These are phyloP conservation scores for Thraustochytrium striatum DNA, from an alignment of 352 stramenopile genomes.

Conservation along the genomic window DNA sequence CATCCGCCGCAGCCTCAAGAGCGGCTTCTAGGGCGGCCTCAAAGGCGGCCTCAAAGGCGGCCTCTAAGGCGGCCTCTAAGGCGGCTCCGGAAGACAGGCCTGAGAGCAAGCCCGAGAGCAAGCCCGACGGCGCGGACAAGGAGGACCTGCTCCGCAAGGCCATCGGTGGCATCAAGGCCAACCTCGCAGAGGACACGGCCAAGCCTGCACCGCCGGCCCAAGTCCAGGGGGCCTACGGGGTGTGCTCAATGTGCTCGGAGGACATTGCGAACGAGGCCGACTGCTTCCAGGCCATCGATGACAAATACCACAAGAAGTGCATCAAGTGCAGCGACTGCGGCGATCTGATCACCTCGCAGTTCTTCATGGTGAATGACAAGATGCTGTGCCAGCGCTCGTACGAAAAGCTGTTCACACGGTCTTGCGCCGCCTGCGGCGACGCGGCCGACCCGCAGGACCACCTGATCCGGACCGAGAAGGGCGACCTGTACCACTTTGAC, in stretches of 20 bases:
- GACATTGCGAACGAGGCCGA: neutral
- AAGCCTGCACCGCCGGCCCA: neutral
- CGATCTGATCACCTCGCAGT: conserved; percentile 23
- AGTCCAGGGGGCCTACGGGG: neutral
- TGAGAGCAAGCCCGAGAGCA: neutral
- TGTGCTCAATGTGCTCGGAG: neutral
- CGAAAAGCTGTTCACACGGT: neutral
- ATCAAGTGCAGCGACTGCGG: conserved; percentile 20
- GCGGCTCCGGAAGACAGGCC: neutral
- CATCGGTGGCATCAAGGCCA: neutral
- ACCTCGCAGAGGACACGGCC: too few relatives aligned
- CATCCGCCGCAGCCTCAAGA: neutral
- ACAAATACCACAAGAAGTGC: conserved; percentile 18
- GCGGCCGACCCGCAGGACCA: conserved; percentile 10
- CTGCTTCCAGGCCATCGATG: neutral
- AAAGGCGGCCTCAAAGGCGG: neutral
- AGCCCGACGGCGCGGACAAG: neutral
- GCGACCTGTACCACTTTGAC: conserved; percentile 18
- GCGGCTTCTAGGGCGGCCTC: neutral
- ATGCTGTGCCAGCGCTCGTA: conserved; percentile 40
- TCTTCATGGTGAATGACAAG: conserved; percentile 17
- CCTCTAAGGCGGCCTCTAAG: neutral
- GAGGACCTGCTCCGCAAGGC: conserved; percentile 1
- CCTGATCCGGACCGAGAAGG: neutral
- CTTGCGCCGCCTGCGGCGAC: conserved; percentile 11